A percentile compares a stretch with the other conserved stretches of the same genome.
phyloP scores from a whole-genome alignment of 495 filamentous ascomycete genomes.

The Tetracladium setigerum region DNA sequence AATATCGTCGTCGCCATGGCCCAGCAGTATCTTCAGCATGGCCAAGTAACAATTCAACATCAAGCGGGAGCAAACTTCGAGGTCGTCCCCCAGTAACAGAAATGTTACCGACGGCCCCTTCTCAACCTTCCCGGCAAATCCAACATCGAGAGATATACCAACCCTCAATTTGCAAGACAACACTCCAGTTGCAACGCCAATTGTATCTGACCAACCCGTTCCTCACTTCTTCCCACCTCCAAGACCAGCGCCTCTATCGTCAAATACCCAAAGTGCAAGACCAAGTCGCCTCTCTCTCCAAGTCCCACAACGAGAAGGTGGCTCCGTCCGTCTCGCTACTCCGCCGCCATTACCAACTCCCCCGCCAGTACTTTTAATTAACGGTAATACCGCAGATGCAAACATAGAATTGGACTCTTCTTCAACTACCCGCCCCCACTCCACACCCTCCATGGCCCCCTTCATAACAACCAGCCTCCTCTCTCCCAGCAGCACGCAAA shows the following conservation, averaged over 20 bases:
- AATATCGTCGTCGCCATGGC: constrained; percentile 67
- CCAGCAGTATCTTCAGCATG: constrained; percentile 94
- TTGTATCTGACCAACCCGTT: constrained; percentile 18
- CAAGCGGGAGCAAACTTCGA: constrained; percentile 64
- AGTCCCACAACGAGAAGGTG: constrained; percentile 68
- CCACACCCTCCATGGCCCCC: constrained; percentile 16
- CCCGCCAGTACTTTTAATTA: constrained; percentile 39
- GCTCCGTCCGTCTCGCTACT: constrained; percentile 69
- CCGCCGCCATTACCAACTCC: constrained; percentile 51
- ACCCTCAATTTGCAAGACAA: constrained; percentile 23
- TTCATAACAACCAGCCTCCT: constrained; percentile 12
- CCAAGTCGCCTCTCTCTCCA: constrained; percentile 65
- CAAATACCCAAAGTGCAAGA: constrained; percentile 13
- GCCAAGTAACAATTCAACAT: constrained; percentile 59
- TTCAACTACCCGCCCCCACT: background rate
- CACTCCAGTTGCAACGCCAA: constrained; percentile 25
- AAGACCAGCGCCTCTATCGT: constrained; percentile 22
- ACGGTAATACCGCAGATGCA: constrained; percentile 34
- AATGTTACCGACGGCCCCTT: constrained; percentile 70
- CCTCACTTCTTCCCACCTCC: constrained; percentile 27
- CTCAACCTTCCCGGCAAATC: constrained; percentile 77
- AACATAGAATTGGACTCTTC: constrained; percentile 1
- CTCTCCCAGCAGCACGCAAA: constrained; percentile 4
- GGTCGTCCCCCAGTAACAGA: constrained; percentile 78
- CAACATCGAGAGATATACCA: constrained; percentile 30